Evolutionary conservation across 495 filamentous ascomycete genomes (phyloP), one percentile per base, ranked within the genome.

Genomic region (Podospora didyma): DNA sequence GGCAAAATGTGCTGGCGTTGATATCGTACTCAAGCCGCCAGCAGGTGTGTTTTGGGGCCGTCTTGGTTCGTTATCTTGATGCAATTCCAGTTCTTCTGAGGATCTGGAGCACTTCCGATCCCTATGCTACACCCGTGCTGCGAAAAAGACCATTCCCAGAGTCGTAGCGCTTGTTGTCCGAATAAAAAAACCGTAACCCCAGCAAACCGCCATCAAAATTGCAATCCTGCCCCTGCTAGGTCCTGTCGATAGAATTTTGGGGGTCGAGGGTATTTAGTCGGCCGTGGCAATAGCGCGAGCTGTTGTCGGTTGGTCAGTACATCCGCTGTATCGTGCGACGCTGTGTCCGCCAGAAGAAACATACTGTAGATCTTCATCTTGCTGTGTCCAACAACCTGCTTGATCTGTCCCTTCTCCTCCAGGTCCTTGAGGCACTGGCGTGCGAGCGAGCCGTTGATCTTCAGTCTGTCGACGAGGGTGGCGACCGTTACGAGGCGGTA

Each of bases 401-500:
- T 97, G 81, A 99, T 97, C 79, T 87, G 82, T 46, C 95, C 95
- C 85, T 91, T 93, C 82, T 92, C 92, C 85, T 99, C 94, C 61
- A 99, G 80, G 75, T 99, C 95, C 69, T 82, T 84, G 57, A 99
- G 82, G 75, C 89, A 92, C 75, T 81, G 78, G 69, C 95, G 86
- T 62, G 95, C 95, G 69, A 99, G 82, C 69, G 88, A 92, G 71
- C 95, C 95, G 81, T 99, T 99, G 85, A 99, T 96, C 91, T 99
- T 99, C 75, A 97, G 86, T 73, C 95, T 84, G 75, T 99, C 95
- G 84, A 99, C 95, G 67, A 99, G 92, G 66, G 88, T 92, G 66
- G 95, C 90, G 71, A 97, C 89, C 69, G 95, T 99, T 83, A 99
- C 89, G 78, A 99, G 91, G 69, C 95, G 92, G 89, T 97, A 99